phyloP scores from a whole-genome alignment of 2,329 filamentous ascomycete genomes.

The Tothia fuscella region DNA sequence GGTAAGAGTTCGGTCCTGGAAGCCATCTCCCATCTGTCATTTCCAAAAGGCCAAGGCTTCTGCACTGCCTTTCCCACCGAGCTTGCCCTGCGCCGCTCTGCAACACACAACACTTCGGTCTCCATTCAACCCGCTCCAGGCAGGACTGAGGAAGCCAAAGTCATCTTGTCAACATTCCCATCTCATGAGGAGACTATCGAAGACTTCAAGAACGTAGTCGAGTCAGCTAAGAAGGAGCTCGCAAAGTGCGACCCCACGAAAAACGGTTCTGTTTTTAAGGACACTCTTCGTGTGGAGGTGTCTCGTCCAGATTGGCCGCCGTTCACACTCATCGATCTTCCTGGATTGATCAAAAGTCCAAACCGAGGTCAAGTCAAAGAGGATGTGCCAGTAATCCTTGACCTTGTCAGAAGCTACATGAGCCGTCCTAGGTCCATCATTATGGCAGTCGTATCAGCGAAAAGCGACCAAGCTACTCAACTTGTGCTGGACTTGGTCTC shows the following conservation, averaged over 20 bases:
- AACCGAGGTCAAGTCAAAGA: constrained; percentile 20
- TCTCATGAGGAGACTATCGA: not conserved
- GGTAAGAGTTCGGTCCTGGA: constrained; percentile 56
- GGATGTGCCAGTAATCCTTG: constrained; percentile 22
- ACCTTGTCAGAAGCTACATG: constrained; percentile 43
- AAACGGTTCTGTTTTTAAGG: constrained; percentile 8
- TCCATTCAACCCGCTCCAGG: not conserved
- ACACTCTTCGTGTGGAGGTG: constrained; percentile 20
- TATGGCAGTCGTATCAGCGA: constrained; percentile 40
- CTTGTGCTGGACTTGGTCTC: constrained; percentile 16
- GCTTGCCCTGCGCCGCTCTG: constrained; percentile 22
- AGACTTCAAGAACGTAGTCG: constrained; percentile 1
- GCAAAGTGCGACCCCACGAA: not conserved
- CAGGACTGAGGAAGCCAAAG: not conserved
- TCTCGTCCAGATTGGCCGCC: constrained; percentile 25
- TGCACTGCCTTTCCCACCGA: constrained; percentile 53
- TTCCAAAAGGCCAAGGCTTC: constrained; percentile 42
- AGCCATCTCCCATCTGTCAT: constrained; percentile 49
- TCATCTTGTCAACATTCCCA: not conserved
- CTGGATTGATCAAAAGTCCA: constrained; percentile 26
- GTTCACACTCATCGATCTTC: constrained; percentile 38
- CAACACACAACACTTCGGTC: constrained; percentile 31
- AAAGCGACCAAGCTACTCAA: constrained; percentile 30
- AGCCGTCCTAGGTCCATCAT: constrained; percentile 46
- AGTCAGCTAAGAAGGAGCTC: constrained; percentile 8